Evolutionary conservation across 495 filamentous ascomycete genomes (phyloP).

Genomic region (Cladorrhinum samala): DNA sequence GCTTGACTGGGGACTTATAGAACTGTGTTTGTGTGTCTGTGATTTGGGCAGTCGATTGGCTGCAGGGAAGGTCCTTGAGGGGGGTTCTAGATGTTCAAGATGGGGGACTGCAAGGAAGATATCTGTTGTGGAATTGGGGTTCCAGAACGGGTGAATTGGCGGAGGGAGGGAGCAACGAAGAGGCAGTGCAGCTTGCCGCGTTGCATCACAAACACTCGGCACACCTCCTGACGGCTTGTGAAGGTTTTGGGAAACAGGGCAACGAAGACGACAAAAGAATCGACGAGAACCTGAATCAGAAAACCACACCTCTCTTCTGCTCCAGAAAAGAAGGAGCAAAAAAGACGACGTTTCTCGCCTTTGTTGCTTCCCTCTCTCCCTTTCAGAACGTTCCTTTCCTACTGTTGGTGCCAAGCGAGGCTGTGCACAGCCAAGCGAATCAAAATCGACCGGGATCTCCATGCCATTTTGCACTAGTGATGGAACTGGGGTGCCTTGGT

Average conservation of each 20-base stretch:
- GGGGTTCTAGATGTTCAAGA: neutral
- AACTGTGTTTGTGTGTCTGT: too few species aligned
- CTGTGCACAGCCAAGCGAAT: slow-evolving; percentile 9
- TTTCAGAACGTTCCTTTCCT: neutral
- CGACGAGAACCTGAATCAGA: too few species aligned
- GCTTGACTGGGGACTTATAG: too few species aligned
- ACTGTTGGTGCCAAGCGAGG: neutral
- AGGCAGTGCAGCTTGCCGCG: too few species aligned
- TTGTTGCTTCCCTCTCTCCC: neutral
- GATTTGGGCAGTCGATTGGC: neutral
- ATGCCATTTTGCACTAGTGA: neutral
- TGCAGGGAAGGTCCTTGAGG: neutral
- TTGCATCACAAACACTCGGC: too few species aligned
- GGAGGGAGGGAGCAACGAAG: too few species aligned
- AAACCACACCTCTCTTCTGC: too few species aligned
- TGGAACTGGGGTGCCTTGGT: neutral
- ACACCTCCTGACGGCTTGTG: too few species aligned
- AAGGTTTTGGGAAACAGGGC: too few species aligned
- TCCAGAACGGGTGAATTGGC: neutral
- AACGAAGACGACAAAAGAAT: too few species aligned
- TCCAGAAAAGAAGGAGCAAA: neutral
- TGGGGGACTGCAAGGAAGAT: neutral
- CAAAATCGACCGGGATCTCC: slow-evolving; percentile 2
- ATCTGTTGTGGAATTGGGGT: neutral
- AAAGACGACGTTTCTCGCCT: neutral